Base-by-base conservation (phyloP, 371 early-diverging fungal genomes). In the Circinella minor region DNA sequence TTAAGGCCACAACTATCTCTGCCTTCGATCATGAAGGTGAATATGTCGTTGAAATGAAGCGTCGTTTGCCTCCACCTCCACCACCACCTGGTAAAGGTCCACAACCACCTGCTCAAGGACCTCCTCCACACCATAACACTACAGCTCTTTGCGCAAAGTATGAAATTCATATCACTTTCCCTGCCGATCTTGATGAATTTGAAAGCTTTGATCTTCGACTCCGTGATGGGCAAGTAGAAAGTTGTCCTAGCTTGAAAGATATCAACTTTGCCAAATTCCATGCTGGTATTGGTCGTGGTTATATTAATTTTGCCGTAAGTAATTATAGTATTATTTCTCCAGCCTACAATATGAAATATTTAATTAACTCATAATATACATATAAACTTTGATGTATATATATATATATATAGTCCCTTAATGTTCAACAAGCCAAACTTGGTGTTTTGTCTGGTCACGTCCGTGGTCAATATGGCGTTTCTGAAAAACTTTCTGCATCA, bases 11-110 rank as follows among this genome's bases (percentile, higher is more conserved):
- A 1, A 17, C 61, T 5, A 60, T 68, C 13, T 48, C 68, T 43
- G 70, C 74, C 15, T 74, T 70, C 54, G 74, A 74, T 54, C 70
- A 74, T 47, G 65, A 74, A 4, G 74, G 74, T 4, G 38, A 70
- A 43, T 74, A 67, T 34, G 60, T 63, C 34, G 65, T 74, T 13
- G 74, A 74, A 49, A 55, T 74, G 17, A 67, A 55, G 55, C 70
- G 65, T 27, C 20, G 39, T 7, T 54, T 43, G 10, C 70, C 55
- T 46, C 69, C 37, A 37, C 67, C 59, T n/a, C n/a, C n/a, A n/a
- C n/a, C n/a, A n/a, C 65, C 54, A 18, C 67, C 59, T 37, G 57
- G 57, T 27, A 43, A 65, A 34, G 62, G 64, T 54, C 14, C 17
- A 4, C 14, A 8, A 5, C 51, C 51, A 38, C 59, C 38, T 18